phyloP scores from a whole-genome alignment of 208 protist species.

The Crithidia thermophila region DNA sequence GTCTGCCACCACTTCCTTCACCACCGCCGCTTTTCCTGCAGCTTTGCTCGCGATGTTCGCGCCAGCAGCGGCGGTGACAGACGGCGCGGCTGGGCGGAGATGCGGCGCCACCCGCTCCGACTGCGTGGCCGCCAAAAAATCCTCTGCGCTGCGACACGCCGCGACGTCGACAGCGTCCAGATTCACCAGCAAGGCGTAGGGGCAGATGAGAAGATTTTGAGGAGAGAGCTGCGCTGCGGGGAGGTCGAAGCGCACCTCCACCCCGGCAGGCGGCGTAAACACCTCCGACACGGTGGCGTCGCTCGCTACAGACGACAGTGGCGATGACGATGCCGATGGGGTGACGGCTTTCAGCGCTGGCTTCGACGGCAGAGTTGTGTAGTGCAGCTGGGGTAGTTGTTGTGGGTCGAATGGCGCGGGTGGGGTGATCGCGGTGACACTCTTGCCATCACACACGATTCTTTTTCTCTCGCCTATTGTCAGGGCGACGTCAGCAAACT shows the following conservation, averaged over 20 bases:
- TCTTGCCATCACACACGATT: neutral
- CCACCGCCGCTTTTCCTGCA: neutral
- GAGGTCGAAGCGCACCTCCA: constrained; percentile 19
- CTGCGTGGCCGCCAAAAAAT: constrained; percentile 11
- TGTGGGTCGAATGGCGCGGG: neutral
- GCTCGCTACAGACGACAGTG: too few relatives aligned
- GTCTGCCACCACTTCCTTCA: neutral
- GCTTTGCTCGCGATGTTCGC: neutral
- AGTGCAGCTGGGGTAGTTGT: constrained; percentile 3
- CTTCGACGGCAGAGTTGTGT: neutral
- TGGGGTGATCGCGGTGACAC: constrained; percentile 7
- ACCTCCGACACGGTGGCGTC: neutral
- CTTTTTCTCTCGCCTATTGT: neutral
- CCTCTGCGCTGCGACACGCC: constrained; percentile 6
- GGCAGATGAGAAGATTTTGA: constrained; percentile 4
- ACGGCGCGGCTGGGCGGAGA: neutral
- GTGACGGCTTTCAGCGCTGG: neutral
- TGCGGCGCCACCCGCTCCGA: constrained; percentile 1
- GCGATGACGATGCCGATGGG: neutral
- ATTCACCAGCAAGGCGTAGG: constrained; percentile 10
- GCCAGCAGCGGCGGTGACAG: neutral
- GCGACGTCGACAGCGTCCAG: constrained; percentile 6
- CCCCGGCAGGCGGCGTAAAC: neutral
- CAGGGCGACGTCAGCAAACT: neutral
- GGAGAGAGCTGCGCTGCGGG: neutral